phyloP scores from a whole-genome alignment of 352 stramenopile species.

The Saprolegnia parasitica region DNA sequence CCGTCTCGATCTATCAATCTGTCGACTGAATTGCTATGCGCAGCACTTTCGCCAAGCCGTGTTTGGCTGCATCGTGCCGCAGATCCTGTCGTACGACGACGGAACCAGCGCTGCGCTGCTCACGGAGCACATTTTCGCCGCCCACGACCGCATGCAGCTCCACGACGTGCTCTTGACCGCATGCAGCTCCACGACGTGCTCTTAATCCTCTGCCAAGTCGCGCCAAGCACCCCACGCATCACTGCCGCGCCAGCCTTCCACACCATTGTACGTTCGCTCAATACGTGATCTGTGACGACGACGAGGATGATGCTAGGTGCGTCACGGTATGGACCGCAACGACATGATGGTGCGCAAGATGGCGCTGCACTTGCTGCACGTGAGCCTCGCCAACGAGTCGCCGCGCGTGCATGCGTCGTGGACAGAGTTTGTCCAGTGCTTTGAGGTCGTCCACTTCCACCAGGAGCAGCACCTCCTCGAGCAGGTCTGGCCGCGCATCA shows the following conservation, averaged over 20 bases:
- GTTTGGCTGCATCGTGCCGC: conserved; percentile 15
- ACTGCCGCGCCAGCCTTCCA: neutral
- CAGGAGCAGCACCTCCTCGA: conserved; percentile 79
- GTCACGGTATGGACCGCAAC: conserved; percentile 42
- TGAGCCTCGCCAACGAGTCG: conserved; percentile 52
- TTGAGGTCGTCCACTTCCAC: conserved; percentile 79
- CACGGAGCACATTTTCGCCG: neutral
- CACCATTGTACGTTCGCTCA: neutral
- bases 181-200: neutral
- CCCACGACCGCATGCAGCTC: neutral
- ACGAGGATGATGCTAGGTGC: neutral
- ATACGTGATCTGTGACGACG: no score
- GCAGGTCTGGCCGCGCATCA: conserved; percentile 76
- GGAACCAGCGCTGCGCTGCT: neutral
- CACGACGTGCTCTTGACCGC: neutral
- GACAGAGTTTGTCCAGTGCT: conserved; percentile 67
- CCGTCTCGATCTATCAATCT: neutral
- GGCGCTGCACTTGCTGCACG: conserved; percentile 58
- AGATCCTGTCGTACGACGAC: conserved; percentile 13
- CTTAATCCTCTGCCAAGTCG: conserved; percentile 18
- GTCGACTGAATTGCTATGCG: neutral
- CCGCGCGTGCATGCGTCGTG: conserved; percentile 34
- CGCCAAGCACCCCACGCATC: neutral
- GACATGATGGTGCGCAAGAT: conserved; percentile 66
- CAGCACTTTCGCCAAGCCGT: conserved; percentile 23